Percentiles rank a stretch among this genome's conserved stretches.
phyloP scores from a whole-genome alignment of 176 grass and related monocot species.

The Carex cristatella region DNA sequence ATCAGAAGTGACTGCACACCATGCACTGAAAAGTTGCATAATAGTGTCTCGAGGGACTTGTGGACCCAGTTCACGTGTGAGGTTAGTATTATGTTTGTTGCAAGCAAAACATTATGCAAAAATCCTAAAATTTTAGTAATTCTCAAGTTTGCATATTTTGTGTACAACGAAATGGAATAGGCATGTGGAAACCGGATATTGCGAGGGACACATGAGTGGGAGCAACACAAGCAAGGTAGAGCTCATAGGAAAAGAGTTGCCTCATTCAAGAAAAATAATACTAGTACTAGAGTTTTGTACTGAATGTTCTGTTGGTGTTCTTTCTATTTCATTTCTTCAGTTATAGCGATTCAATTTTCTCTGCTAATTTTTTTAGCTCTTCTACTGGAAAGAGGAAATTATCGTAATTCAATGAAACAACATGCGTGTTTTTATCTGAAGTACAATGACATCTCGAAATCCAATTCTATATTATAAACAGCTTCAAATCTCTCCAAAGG shows the following conservation, averaged over 20 bases:
- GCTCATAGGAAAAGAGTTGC: constrained; percentile 65
- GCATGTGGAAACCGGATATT: constrained; percentile 69
- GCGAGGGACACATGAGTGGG: constrained; percentile 75
- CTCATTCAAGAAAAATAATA: constrained; percentile 40
- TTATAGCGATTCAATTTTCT: background rate
- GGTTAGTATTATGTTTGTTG: constrained; percentile 34
- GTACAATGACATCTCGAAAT: background rate
- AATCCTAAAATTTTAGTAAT: background rate
- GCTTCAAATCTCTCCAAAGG: background rate
- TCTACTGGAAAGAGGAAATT: background rate
- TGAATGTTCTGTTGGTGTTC: background rate
- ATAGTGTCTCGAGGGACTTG: constrained; percentile 40
- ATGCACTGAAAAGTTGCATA: background rate
- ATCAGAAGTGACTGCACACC: background rate
- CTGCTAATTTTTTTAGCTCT: background rate
- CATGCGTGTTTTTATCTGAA: background rate
- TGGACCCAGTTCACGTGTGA: constrained; percentile 76
- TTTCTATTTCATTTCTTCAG: background rate
- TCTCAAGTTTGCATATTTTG: background rate
- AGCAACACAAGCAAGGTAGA: constrained; percentile 75
- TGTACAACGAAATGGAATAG: constrained; percentile 34
- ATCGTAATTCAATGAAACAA: background rate
- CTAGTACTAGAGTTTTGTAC: background rate
- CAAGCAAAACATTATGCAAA: background rate
- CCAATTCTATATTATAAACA: background rate